Base-by-base conservation (phyloP, 495 filamentous ascomycete genomes). In the Lepraria neglecta region DNA sequence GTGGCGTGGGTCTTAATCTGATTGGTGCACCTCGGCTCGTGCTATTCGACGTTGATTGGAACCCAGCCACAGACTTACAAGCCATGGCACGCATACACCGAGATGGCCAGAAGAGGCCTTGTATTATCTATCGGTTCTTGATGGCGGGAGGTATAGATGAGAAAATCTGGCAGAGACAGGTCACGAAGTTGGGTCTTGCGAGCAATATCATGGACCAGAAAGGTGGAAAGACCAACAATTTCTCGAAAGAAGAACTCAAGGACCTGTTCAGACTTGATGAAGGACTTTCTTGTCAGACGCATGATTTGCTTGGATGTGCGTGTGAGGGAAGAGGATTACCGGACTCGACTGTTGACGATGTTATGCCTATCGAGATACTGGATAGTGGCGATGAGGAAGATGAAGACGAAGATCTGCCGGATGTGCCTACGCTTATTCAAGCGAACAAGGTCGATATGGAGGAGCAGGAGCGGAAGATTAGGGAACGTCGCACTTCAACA, bases 21-120 rank as follows among this genome's bases (percentile, higher is more conserved):
- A 86, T 89, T 61, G 88, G 88, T 24, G 88, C 88, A 4, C 87
- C 84, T 24, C 78, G 88, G 12, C 80, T 92, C 0, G 76, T 91
- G 9, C 81, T 92, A 3, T 91, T 91, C 67, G 88, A 92, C 65
- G 80, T 88, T 6, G 88, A 91, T 71, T 92, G 88, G 88, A 92
- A 92, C 65, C 88, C 88, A 2, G 84, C 86, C 9, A 91, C 86
- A 3, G 88, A 92, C 65, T 75, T 86, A 21, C 88, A 92, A 69
- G 88, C 88, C n/a, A 91, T 92, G 89, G 88, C 88, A 3, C 82
- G 88, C 4, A 87, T 92, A 52, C 88, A 91, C 69, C 79, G 88
- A 33, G 88, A 91, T 64, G 88, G 88, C 17, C 88, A 92, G 68
- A 89, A 84, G 69, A 73, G 75, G 3, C 80, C 79, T 9, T 88